Evolutionary conservation across 2,329 filamentous ascomycete genomes (phyloP), one percentile per base, ranked within the genome.

Genomic region (Macroventuria anomochaeta): DNA sequence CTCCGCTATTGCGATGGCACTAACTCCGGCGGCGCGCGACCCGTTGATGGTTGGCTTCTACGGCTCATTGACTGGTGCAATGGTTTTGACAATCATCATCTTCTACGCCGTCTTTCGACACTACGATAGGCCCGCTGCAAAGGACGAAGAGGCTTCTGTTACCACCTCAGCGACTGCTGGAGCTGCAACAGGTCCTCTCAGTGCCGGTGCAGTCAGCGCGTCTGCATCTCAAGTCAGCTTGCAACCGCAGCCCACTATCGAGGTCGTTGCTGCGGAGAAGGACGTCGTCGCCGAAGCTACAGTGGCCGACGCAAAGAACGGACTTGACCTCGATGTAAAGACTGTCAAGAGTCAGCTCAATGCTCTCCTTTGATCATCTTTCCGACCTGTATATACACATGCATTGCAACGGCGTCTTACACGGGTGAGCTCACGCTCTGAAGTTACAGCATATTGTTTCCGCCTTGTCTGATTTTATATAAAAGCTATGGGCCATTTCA

Each of bases 11-110:
- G 73, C 71, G 1, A 63, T 76, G 60, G 66, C 64, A 0, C 48
- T 74, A 5, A 67, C 69, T n/a, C 59, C 68, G 12, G 62, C 67
- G 13, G 65, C 70, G 1, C 65, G 48, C 8, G 69, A 74, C 49
- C 71, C 71, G 1, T 52, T 69, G 21, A 59, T 74, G 23, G 57
- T 69, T 7, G 55, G 55, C 7, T 62, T 72, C 26, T 74, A 74
- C 36, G 63, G 55, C 2, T 58, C 58, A 7, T 48, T 72, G 17
- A 55, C 63, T 2, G 57, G 52, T 20, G 67, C 49, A 2, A 70
- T 71, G 64, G 43, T 53, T 8, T 11, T 63, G 12, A 68, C 64
- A 0, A 63, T 67, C 0, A 23, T 63, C 3, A 11, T 67, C 0
- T 71, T 73, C 48, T 71, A 63, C 53, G 10, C 57, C 3, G 2